Evolutionary conservation across 768 basidiomycete species (phyloP), one percentile per base, ranked within the genome.

Genomic region (Boletus subparvulus): DNA sequence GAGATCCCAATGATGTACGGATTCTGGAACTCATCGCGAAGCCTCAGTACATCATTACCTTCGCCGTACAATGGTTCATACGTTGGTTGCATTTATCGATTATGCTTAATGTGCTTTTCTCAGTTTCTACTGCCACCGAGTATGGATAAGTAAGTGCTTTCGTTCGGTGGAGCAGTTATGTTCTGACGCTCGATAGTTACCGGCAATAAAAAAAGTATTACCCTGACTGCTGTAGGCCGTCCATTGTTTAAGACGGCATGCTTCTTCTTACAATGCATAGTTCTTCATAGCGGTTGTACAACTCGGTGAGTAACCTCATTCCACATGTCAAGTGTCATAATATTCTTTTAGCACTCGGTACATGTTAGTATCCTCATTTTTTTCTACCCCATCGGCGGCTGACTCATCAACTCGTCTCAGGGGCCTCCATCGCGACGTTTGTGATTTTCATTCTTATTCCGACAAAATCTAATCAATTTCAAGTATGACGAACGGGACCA

Each of bases 61-160:
- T 58, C 13, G 21, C 50, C 16, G 61, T 62, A 16, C 59, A 62
- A 55, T 19, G 61, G 60, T 62, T 32, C n/a, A 55, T 17, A n/a
- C 2, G 7, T 44, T 26, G 16, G 21, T 24, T 21, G 13, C 13
- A 13, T 19, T 2, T 17, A 24, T 36, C 28, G 8, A 44, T 44
- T 6, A 7, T 44, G 8, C 28, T 37, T 24, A 12, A 36, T 3
- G 17, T 14, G 2, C n/a, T 21, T 3, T 37, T 9, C 17, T 14
- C 28, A 64, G 62, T 26, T 64, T 64, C 37, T 64, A 56, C 33
- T 63, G 47, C 13, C 58, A 63, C 28, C 57, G 58, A 28, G 52
- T 64, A n/a, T 63, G 62, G 62, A 62, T 63, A 44, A 62, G 62
- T 62, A 16, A 1, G 62, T 40, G 1, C 12, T 21, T 39, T 28